Base-by-base conservation (phyloP, 2,329 filamentous ascomycete genomes). In the Thyridium curvatum region DNA sequence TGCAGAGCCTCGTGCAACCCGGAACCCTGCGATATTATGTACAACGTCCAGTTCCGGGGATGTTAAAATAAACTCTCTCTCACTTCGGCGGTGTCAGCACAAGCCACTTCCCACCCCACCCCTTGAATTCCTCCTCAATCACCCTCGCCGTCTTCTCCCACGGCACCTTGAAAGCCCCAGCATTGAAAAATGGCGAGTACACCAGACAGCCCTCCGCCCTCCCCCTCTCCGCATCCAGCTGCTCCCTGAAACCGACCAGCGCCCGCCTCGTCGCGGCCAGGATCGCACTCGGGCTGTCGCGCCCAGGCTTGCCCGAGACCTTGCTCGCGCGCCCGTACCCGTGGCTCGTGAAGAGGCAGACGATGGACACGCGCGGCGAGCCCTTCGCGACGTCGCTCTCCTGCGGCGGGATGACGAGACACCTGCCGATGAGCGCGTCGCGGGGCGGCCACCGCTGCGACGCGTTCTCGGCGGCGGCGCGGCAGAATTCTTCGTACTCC, bases 351-450 rank as follows among this genome's bases (percentile, higher is more conserved):
- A 49, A 51, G 14, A 51, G 34, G 32, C 51, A 51, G 12, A 51
- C 46, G 35, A 51, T 41, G 37, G 38, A 42, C 28, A 52, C 41
- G 9, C 36, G 29, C 1, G 54, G 49, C 0, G 51, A 47, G 14
- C 54, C 52, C 2, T 34, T 40, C 1, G 40, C 42, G 0, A 46
- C 39, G 30, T 57, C 51, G 10, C 38, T 36, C 3, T 43, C 28
- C 30, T 57, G 55, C 18, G 53, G 42, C 7, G 54, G 48, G 35
- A 59, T 55, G 17, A 59, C 47, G 29, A 52, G 48, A 32, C 54
- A 54, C 18, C 34, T 47, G 5, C 56, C 56, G 7, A 43, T 44
- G 4, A 58, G 44, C 21, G 18, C 31, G 34, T 48, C 33, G 32
- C 40, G 1, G 43, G 43, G 13, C 42, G 49, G 50, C 47, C 49